A percentile compares a stretch with the other conserved stretches of the same genome.
These are phyloP conservation scores for Cladorrhinum sp. DNA, from an alignment of 2,329 filamentous ascomycete genomes.

Conservation along the genomic window DNA sequence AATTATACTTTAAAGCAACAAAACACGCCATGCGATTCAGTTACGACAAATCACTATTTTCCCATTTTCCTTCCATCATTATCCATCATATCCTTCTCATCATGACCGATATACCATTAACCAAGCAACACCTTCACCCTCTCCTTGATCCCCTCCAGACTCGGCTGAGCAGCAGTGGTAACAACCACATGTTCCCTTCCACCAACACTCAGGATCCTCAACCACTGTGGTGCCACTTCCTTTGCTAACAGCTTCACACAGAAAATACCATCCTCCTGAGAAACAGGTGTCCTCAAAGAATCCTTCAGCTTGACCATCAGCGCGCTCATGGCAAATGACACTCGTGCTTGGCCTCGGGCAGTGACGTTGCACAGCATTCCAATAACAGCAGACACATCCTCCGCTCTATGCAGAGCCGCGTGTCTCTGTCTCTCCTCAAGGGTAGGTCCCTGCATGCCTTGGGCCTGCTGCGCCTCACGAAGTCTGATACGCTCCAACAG, in stretches of 20 bases:
- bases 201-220: constrained; percentile 50
- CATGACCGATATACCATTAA: too few species aligned
- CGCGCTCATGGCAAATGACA: constrained; percentile 64
- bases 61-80: not conserved
- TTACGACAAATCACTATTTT: not conserved
- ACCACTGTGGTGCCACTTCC: constrained; percentile 57
- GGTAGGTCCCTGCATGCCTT: constrained; percentile 44
- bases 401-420: constrained; percentile 63
- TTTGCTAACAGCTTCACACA: constrained; percentile 51
- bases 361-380: constrained; percentile 61
- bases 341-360: constrained; percentile 49
- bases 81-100: not conserved
- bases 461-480: constrained; percentile 59
- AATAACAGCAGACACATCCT: constrained; percentile 66
- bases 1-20: not conserved
- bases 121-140: constrained; percentile 28
- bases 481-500: constrained; percentile 73
- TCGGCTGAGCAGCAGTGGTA: constrained; percentile 39
- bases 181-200: constrained; percentile 57
- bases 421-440: constrained; percentile 57
- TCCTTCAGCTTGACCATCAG: constrained; percentile 65
- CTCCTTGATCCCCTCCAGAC: constrained; percentile 35
- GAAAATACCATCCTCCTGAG: constrained; percentile 48
- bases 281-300: constrained; percentile 58
- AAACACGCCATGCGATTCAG: not conserved